Percentiles rank a stretch among this genome's conserved stretches.
These are phyloP conservation scores for Thelonectria olida DNA, from an alignment of 2,329 filamentous ascomycete species.

Conservation along the genomic window DNA sequence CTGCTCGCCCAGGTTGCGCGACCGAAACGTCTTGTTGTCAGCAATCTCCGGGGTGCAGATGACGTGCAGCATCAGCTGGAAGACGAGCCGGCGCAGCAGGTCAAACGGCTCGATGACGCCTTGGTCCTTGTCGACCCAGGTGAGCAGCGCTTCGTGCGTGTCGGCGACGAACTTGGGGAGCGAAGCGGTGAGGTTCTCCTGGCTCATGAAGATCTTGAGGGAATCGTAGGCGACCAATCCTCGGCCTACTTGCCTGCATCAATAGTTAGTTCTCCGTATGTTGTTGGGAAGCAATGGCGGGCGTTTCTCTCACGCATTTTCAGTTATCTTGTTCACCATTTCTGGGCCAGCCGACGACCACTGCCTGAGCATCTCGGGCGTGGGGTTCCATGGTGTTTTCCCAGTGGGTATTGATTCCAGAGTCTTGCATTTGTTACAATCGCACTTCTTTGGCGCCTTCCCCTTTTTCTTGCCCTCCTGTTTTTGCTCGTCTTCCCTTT, in stretches of 20 bases:
- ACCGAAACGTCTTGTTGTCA: conserved; percentile 52
- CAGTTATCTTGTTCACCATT: too few species aligned
- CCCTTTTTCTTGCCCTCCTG: neutral
- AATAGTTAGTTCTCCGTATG: neutral
- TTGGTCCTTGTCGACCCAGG: neutral
- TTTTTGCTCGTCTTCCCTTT: neutral
- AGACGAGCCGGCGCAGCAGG: conserved; percentile 61
- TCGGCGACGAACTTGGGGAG: conserved; percentile 52
- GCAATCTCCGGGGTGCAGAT: conserved; percentile 57
- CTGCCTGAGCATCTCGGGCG: too few species aligned
- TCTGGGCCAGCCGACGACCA: too few species aligned
- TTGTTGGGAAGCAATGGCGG: too few species aligned
- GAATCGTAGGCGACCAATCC: conserved; percentile 37
- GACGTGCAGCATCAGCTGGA: conserved; percentile 61
- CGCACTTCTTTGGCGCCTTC: too few species aligned
- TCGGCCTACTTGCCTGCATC: neutral
- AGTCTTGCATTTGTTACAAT: too few species aligned
- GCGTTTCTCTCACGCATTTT: too few species aligned
- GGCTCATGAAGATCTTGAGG: conserved; percentile 48
- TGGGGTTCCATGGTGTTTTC: too few species aligned
- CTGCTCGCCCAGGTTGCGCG: conserved; percentile 55
- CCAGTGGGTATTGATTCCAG: too few species aligned
- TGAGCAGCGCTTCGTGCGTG: conserved; percentile 30
- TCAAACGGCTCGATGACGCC: conserved; percentile 60
- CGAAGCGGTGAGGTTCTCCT: conserved; percentile 51